Evolutionary conservation across 176 grass and related monocot genomes (phyloP).

Genomic region (Oryza brachyantha): DNA sequence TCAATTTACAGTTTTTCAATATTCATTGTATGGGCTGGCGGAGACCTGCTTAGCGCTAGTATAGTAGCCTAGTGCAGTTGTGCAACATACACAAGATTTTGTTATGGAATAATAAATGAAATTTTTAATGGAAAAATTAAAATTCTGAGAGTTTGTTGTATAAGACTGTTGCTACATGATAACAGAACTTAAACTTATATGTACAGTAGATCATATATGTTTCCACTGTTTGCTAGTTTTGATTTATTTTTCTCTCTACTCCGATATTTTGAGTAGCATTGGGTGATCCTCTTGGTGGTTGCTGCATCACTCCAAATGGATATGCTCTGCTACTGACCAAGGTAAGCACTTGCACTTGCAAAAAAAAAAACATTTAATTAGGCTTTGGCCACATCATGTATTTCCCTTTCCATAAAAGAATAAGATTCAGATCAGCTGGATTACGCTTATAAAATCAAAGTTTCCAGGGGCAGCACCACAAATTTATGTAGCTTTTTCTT

Average conservation of each 20-base stretch:
- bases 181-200: slow-evolving; percentile 17
- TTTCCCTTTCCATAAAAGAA: neutral
- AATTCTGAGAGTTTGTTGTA: neutral
- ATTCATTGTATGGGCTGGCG: slow-evolving; percentile 4
- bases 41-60: neutral
- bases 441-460: neutral
- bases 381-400: slow-evolving; percentile 6
- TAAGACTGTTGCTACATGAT: neutral
- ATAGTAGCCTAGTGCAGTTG: neutral
- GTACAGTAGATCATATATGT: neutral
- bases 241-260: slow-evolving; percentile 1
- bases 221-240: slow-evolving; percentile 8
- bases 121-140: neutral
- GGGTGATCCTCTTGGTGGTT: slow-evolving; percentile 95
- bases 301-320: slow-evolving; percentile 88
- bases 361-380: neutral
- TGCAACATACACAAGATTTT: slow-evolving; percentile 5
- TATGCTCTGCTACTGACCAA: slow-evolving; percentile 82
- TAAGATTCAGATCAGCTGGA: slow-evolving; percentile 3
- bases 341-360: slow-evolving; percentile 51
- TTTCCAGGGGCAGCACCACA: neutral
- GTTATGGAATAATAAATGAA: slow-evolving; percentile 9
- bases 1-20: slow-evolving; percentile 1
- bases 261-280: slow-evolving; percentile 42
- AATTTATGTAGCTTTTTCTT: neutral